Conservation (phyloP, 495 filamentous ascomycete genomes). For the Podospora sp. region DNA sequence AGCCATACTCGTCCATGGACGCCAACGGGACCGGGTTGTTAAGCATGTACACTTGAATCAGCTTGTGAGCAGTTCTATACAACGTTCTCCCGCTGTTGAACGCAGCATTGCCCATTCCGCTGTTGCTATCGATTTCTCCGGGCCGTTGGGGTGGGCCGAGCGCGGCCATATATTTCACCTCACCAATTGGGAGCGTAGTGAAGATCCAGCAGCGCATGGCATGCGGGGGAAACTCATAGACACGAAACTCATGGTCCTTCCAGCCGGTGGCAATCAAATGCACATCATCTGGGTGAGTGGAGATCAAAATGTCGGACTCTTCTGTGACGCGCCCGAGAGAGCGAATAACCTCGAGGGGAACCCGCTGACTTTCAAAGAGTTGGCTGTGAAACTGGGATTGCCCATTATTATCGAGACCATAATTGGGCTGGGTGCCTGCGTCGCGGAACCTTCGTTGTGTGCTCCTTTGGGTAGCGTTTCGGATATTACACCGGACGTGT, state of each 20-base stretch:
- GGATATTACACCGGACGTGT: not conserved
- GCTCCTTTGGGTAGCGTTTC: not conserved
- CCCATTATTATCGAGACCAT: conserved; percentile 17
- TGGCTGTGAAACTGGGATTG: conserved; percentile 44
- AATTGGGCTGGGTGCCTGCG: conserved; percentile 15
- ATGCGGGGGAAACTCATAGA: conserved; percentile 43
- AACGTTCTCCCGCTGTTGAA: conserved; percentile 46
- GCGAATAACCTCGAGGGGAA: conserved; percentile 47
- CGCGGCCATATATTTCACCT: conserved; percentile 54
- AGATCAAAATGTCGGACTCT: conserved; percentile 52
- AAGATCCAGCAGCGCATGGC: conserved; percentile 55
- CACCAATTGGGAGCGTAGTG: conserved; percentile 37
- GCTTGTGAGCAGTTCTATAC: conserved; percentile 48
- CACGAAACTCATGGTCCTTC: conserved; percentile 50
- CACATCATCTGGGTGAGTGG: conserved; percentile 42
- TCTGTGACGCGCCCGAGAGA: conserved; percentile 49
- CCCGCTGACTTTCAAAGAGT: conserved; percentile 52
- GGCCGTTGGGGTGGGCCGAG: conserved; percentile 44
- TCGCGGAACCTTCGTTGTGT: conserved; percentile 18
- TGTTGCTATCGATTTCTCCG: conserved; percentile 42
- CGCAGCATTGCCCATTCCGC: conserved; percentile 48
- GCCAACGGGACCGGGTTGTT: conserved; percentile 51
- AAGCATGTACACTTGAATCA: conserved; percentile 55
- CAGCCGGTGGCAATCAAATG: conserved; percentile 42
- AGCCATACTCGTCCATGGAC: conserved; percentile 46